A percentile compares a stretch with the other conserved stretches of the same genome.
These are phyloP conservation scores for Volvox africanus DNA, from an alignment of 139 green algal genomes.

Conservation along the genomic window DNA sequence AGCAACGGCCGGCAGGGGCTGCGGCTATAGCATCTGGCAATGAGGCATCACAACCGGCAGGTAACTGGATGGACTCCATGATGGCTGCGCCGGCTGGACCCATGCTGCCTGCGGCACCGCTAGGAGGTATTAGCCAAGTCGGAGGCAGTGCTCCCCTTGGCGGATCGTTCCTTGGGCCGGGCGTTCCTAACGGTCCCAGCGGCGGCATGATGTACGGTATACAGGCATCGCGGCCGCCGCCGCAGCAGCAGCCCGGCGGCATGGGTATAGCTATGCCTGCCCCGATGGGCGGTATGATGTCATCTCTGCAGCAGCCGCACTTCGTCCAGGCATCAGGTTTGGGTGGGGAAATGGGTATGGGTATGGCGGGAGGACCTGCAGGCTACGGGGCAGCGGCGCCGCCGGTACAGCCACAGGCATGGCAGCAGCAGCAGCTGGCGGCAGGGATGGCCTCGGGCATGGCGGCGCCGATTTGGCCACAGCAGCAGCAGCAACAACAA, in stretches of 20 bases:
- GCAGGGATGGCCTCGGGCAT: neutral
- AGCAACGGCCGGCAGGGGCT: neutral
- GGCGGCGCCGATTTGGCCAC: neutral
- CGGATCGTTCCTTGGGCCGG: too few relatives aligned
- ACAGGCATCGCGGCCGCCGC: neutral
- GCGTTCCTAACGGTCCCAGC: neutral
- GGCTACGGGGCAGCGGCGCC: neutral
- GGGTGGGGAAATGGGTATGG: neutral
- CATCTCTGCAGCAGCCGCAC: neutral
- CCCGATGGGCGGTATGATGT: neutral
- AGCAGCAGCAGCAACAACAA: neutral
- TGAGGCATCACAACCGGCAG: neutral
- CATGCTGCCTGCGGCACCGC: neutral
- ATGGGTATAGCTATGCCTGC: neutral
- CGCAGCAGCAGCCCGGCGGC: neutral
- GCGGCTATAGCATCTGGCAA: neutral
- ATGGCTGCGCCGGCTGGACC: neutral
- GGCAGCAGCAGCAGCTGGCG: neutral
- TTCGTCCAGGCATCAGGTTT: neutral
- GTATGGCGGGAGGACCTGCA: neutral
- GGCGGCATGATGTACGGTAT: slow-evolving; percentile 20
- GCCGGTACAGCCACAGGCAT: neutral
- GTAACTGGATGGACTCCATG: slow-evolving; percentile 42
- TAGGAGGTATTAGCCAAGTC: neutral
- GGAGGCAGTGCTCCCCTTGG: neutral